A percentile compares a stretch with the other conserved stretches of the same genome.
phyloP scores from a whole-genome alignment of 495 filamentous ascomycete genomes.

The Neurospora sp. region DNA sequence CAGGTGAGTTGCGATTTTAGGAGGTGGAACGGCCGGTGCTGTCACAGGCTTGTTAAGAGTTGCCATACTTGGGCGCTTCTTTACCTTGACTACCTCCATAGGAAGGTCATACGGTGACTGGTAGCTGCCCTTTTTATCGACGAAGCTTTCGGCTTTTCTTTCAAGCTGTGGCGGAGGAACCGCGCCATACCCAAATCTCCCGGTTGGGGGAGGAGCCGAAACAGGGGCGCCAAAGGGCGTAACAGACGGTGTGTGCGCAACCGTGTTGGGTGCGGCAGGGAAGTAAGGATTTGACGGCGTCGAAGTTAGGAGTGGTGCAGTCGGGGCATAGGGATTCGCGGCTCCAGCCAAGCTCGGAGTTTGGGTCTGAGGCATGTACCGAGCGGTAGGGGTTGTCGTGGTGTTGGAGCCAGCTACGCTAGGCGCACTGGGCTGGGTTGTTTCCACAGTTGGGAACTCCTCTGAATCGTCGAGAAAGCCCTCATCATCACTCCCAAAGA shows the following conservation, averaged over 20 bases:
- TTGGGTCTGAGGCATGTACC: slow-evolving; percentile 25
- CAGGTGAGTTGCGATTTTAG: slow-evolving; percentile 47
- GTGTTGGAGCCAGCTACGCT: not conserved
- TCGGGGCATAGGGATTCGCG: slow-evolving; percentile 15
- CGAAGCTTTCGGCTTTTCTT: slow-evolving; percentile 68
- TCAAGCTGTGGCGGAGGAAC: slow-evolving; percentile 31
- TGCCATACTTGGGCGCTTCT: slow-evolving; percentile 43
- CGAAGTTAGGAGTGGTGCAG: slow-evolving; percentile 16
- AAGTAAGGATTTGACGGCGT: slow-evolving; percentile 27
- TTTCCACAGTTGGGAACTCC: slow-evolving; percentile 14
- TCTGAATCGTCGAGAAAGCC: slow-evolving; percentile 57
- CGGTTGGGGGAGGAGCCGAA: slow-evolving; percentile 33
- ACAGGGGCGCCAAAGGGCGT: slow-evolving; percentile 26
- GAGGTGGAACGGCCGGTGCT: slow-evolving; percentile 28
- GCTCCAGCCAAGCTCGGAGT: not conserved
- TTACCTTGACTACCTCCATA: slow-evolving; percentile 68
- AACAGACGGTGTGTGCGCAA: slow-evolving; percentile 18
- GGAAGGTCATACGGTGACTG: slow-evolving; percentile 90
- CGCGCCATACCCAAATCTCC: slow-evolving; percentile 31
- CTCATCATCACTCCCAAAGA: slow-evolving; percentile 63
- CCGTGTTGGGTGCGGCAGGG: slow-evolving; percentile 13
- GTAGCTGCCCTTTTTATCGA: slow-evolving; percentile 85
- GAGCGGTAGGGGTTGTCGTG: slow-evolving; percentile 5
- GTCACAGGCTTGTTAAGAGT: slow-evolving; percentile 18
- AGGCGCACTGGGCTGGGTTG: slow-evolving; percentile 7